Percentiles rank a stretch among this genome's conserved stretches.
phyloP scores from a whole-genome alignment of 1,139 yeast species.

The Kazachstania sp. region DNA sequence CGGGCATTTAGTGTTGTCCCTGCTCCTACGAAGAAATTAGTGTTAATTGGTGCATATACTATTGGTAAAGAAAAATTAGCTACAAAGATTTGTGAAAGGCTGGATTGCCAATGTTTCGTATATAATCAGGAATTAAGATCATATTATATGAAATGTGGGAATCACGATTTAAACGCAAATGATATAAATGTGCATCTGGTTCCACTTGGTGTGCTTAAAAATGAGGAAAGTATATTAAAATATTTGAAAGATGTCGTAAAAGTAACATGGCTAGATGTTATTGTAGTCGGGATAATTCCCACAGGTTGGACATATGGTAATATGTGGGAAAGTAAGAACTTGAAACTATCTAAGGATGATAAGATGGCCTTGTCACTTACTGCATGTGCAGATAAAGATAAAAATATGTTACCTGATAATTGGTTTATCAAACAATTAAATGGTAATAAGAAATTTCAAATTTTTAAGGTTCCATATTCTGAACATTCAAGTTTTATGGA shows the following conservation, averaged over 20 bases:
- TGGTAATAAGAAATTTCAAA: slow-evolving; percentile 32
- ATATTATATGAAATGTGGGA: slow-evolving; percentile 2
- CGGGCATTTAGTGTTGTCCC: background rate
- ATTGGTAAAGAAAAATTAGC: slow-evolving; percentile 90
- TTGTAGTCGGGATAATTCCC: slow-evolving; percentile 61
- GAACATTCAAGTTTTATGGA: slow-evolving; percentile 91
- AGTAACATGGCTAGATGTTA: slow-evolving; percentile 35
- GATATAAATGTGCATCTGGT: slow-evolving; percentile 50
- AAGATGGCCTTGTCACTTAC: slow-evolving; percentile 12
- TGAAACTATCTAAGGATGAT: slow-evolving; percentile 6
- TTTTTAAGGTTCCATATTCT: slow-evolving; percentile 72
- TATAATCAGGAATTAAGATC: slow-evolving; percentile 7
- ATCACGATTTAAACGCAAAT: slow-evolving; percentile 6
- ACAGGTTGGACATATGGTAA: slow-evolving; percentile 75
- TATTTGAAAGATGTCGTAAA: slow-evolving; percentile 46
- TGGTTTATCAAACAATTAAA: slow-evolving; percentile 27
- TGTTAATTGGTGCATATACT: slow-evolving; percentile 81
- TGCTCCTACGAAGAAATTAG: slow-evolving; percentile 36
- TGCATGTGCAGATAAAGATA: slow-evolving; percentile 6
- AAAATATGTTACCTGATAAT: slow-evolving; percentile 1
- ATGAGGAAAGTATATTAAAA: slow-evolving; percentile 35
- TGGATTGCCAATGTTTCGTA: slow-evolving; percentile 4
- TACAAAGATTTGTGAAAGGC: slow-evolving; percentile 26
- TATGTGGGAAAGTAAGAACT: slow-evolving; percentile 12
- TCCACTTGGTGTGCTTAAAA: slow-evolving; percentile 45